Evolutionary conservation across 768 basidiomycete species (phyloP).

Genomic region (Leccinellum albellum): DNA sequence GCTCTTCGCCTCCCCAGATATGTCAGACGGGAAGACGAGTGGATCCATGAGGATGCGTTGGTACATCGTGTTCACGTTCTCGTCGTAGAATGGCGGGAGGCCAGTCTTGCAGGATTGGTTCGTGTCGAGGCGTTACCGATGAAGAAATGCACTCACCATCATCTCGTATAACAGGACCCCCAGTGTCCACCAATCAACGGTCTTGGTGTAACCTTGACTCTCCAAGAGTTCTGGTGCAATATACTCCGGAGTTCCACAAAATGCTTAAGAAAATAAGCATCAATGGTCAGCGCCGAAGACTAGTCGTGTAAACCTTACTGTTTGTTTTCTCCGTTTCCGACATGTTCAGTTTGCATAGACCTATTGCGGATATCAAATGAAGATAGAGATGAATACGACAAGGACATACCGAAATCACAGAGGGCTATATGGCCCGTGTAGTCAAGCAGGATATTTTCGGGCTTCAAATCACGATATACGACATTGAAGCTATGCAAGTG

Average conservation of each 20-base stretch:
- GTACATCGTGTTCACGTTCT: slow-evolving; percentile 98
- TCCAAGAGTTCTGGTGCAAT: slow-evolving; percentile 96
- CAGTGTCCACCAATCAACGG: slow-evolving; percentile 99
- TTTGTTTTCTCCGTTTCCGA: slow-evolving; percentile 96
- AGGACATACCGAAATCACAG: slow-evolving; percentile 81
- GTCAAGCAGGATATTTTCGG: slow-evolving; percentile 96
- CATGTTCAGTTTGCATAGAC: slow-evolving; percentile 96
- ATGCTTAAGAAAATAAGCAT: slow-evolving; percentile 48
- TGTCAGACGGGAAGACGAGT: slow-evolving; percentile 85
- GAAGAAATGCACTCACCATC: slow-evolving; percentile 53
- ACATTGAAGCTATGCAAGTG: slow-evolving; percentile 98
- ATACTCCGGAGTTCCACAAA: slow-evolving; percentile 98
- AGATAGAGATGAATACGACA: background rate
- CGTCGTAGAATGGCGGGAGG: slow-evolving; percentile 97
- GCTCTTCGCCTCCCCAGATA: slow-evolving; percentile 82
- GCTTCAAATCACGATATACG: slow-evolving; percentile 96
- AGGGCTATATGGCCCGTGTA: slow-evolving; percentile 97
- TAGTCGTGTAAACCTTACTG: slow-evolving; percentile 48
- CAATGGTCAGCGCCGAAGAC: background rate
- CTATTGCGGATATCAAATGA: slow-evolving; percentile 28
- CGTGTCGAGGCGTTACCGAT: background rate
- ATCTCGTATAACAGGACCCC: slow-evolving; percentile 97
- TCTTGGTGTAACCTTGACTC: slow-evolving; percentile 95
- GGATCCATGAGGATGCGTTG: slow-evolving; percentile 93
- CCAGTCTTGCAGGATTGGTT: slow-evolving; percentile 58